phyloP scores from a whole-genome alignment of 257 asterid species.

The Nicotiana obtusifolia region DNA sequence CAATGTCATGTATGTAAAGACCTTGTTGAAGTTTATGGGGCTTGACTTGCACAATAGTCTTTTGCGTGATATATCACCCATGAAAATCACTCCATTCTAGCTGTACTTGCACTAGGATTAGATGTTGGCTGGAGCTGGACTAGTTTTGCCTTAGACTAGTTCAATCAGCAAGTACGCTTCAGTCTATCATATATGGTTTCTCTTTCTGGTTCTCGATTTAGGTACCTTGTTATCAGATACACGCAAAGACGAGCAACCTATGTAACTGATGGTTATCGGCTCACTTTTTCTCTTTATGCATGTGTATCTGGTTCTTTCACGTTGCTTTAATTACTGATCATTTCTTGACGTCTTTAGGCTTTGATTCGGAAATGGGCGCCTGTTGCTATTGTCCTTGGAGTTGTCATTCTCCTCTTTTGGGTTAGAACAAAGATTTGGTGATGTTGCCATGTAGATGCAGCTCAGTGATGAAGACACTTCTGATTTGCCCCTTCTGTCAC shows the following conservation, averaged over 20 bases:
- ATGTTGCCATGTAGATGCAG: conserved; percentile 17
- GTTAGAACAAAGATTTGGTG: conserved; percentile 82
- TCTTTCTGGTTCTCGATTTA: not conserved
- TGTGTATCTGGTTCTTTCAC: not conserved
- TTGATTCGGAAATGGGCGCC: conserved; percentile 96
- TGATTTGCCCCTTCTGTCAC: not conserved
- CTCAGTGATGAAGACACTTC: not conserved
- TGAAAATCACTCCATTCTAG: not conserved
- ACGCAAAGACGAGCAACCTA: not conserved
- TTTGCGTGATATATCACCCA: too few species aligned
- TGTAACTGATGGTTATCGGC: not conserved
- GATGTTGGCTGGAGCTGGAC: not conserved
- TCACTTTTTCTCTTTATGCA: not conserved
- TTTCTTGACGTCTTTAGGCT: conserved; percentile 44
- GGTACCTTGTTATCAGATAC: not conserved
- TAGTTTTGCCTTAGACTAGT: not conserved
- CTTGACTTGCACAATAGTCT: not conserved
- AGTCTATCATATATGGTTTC: not conserved
- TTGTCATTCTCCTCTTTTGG: conserved; percentile 81
- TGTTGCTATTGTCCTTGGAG: conserved; percentile 77
- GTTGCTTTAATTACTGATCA: not conserved
- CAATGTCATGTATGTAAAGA: not conserved
- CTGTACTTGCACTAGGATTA: not conserved
- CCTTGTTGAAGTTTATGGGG: not conserved
- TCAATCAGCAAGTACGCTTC: not conserved